Evolutionary conservation across 768 basidiomycete genomes (phyloP).

Genomic region (Rhizopogon salebrosus): DNA sequence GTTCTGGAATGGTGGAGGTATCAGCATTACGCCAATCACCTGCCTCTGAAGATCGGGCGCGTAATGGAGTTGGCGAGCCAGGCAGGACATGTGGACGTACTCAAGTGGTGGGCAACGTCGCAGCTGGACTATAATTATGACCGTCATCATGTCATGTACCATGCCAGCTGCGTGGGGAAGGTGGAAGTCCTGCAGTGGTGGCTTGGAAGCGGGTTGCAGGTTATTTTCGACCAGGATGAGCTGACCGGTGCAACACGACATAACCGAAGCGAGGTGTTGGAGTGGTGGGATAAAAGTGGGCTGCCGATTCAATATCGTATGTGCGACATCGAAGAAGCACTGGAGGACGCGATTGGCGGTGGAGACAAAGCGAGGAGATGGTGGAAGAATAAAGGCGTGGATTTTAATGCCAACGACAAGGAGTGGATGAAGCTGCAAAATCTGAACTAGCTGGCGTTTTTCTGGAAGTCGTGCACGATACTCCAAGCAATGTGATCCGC

Average conservation of each 20-base stretch:
- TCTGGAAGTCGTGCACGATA: background rate
- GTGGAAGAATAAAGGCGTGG: slow-evolving; percentile 80
- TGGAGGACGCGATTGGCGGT: slow-evolving; percentile 84
- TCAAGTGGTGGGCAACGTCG: slow-evolving; percentile 84
- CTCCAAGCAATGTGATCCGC: background rate
- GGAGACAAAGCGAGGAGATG: slow-evolving; percentile 69
- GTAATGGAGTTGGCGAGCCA: slow-evolving; percentile 84
- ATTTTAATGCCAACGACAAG: slow-evolving; percentile 79
- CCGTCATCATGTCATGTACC: slow-evolving; percentile 65
- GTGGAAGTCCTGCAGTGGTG: slow-evolving; percentile 83
- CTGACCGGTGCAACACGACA: slow-evolving; percentile 77
- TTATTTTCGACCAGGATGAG: slow-evolving; percentile 77
- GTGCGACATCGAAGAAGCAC: slow-evolving; percentile 88
- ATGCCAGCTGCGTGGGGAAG: slow-evolving; percentile 76
- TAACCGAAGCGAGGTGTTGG: slow-evolving; percentile 74
- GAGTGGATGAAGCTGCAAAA: slow-evolving; percentile 86
- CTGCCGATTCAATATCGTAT: slow-evolving; percentile 80
- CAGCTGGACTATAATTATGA: slow-evolving; percentile 78
- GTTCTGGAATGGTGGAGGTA: slow-evolving; percentile 83
- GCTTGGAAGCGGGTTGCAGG: slow-evolving; percentile 69
- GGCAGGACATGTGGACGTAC: slow-evolving; percentile 66
- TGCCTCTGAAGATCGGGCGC: slow-evolving; percentile 76
- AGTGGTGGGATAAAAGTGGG: slow-evolving; percentile 85
- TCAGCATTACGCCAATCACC: slow-evolving; percentile 39
- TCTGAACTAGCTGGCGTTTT: slow-evolving; percentile 44